Percentiles rank a stretch among this genome's conserved stretches.
Evolutionary conservation across 2,329 filamentous ascomycete species (phyloP).

Genomic region (Colletotrichum euphorbiae): DNA sequence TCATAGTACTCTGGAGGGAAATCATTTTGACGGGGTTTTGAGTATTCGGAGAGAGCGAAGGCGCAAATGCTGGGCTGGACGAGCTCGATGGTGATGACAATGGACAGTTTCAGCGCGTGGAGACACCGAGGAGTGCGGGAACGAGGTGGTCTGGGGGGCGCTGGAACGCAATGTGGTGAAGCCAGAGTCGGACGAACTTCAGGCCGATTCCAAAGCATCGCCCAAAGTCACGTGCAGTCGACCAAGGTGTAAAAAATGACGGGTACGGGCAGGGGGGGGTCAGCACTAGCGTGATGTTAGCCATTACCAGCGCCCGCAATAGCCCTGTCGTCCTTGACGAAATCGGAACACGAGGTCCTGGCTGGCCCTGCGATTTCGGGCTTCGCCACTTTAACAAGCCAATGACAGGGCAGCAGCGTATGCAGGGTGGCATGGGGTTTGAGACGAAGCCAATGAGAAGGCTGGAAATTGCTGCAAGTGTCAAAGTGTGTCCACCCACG

Average conservation of each 20-base stretch:
- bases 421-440: constrained; percentile 13
- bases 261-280: constrained; percentile 11
- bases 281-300: constrained; percentile 16
- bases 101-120: constrained; percentile 39
- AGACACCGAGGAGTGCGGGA: constrained; percentile 39
- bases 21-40: background rate
- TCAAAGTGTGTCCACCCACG: constrained; percentile 22
- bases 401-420: background rate
- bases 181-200: constrained; percentile 32
- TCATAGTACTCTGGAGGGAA: background rate
- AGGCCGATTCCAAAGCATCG: constrained; percentile 37
- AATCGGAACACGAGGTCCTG: constrained; percentile 32
- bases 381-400: constrained; percentile 38
- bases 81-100: constrained; percentile 36
- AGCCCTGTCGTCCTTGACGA: constrained; percentile 11
- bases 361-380: constrained; percentile 10
- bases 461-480: constrained; percentile 13
- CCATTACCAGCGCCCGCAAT: background rate
- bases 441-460: background rate
- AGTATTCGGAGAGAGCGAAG: constrained; percentile 13
- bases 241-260: constrained; percentile 25
- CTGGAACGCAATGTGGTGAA: constrained; percentile 37
- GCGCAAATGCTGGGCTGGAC: constrained; percentile 11
- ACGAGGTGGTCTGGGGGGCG: constrained; percentile 38
- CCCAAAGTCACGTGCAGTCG: constrained; percentile 31